These are phyloP conservation scores for Ophiostoma triangulosporum DNA, from an alignment of 2,329 filamentous ascomycete species.

Conservation along the genomic window DNA sequence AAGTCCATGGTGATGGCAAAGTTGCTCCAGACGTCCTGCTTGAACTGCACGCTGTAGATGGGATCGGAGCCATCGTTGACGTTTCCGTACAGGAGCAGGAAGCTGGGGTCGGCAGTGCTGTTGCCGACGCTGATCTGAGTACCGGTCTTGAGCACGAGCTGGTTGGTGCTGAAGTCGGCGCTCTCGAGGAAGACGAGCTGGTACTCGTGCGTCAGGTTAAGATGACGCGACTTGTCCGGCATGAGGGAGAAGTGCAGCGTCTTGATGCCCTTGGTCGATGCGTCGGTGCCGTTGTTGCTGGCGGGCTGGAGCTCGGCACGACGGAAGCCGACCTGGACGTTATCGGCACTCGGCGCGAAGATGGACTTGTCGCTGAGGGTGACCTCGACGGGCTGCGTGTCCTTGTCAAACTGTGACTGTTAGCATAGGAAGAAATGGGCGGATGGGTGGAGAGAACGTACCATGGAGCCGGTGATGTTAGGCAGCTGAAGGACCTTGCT, in stretches of 20 bases:
- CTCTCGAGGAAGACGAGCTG: constrained; percentile 38
- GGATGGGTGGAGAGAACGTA: constrained; percentile 14
- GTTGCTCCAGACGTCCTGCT: constrained; percentile 43
- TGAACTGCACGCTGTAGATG: constrained; percentile 39
- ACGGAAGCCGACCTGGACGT: constrained; percentile 44
- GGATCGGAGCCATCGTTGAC: constrained; percentile 31
- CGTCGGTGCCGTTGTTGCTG: constrained; percentile 35
- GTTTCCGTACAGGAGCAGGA: constrained; percentile 33
- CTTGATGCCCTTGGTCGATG: constrained; percentile 40
- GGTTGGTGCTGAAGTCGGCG: constrained; percentile 33
- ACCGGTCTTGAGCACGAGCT: constrained; percentile 42
- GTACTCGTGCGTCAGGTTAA: constrained; percentile 50
- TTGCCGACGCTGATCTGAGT: constrained; percentile 31
- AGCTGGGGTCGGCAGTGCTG: constrained; percentile 23
- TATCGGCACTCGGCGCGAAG: constrained; percentile 35
- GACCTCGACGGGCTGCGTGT: constrained; percentile 35
- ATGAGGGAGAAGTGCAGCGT: constrained; percentile 48
- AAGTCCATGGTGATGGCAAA: constrained; percentile 48
- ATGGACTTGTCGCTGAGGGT: constrained; percentile 45
- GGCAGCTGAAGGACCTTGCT: constrained; percentile 37
- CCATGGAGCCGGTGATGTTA: constrained; percentile 24
- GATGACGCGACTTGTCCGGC: constrained; percentile 34
- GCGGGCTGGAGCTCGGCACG: constrained; percentile 42
- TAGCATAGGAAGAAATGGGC: not conserved
- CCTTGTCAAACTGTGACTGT: constrained; percentile 28